Conservation (phyloP, 495 filamentous ascomycete species). For the Neurospora sp. region DNA sequence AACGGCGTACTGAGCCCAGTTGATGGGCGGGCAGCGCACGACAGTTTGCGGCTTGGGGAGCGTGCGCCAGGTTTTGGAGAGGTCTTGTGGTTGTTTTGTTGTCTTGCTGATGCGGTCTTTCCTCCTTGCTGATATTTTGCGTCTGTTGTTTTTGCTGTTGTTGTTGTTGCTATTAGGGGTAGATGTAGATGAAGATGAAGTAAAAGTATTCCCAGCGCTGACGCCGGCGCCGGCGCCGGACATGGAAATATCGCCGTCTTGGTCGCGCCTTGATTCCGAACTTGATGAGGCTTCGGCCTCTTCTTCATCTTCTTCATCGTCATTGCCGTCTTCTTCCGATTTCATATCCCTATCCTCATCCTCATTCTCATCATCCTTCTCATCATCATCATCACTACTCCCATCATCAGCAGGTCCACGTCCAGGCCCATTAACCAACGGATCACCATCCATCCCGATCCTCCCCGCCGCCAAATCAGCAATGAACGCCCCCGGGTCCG, state of each 20-base stretch:
- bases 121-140: slow-evolving; percentile 8
- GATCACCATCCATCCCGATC: slow-evolving; percentile 27
- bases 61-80: slow-evolving; percentile 21
- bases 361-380: slow-evolving; percentile 22
- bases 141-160: not conserved
- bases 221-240: not conserved
- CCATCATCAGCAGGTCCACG: not conserved
- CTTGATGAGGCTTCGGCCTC: not conserved
- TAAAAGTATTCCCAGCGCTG: not conserved
- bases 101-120: not conserved
- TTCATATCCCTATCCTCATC: slow-evolving; percentile 26
- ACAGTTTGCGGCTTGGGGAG: slow-evolving; percentile 75
- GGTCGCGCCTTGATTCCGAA: not conserved
- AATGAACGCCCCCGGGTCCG: slow-evolving; percentile 59
- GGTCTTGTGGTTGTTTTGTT: not conserved
- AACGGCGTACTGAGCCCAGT: slow-evolving; percentile 84
- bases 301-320: slow-evolving; percentile 8
- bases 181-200: not conserved
- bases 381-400: slow-evolving; percentile 22
- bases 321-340: slow-evolving; percentile 5
- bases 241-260: not conserved
- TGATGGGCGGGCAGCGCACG: slow-evolving; percentile 73
- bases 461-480: slow-evolving; percentile 49
- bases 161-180: not conserved
- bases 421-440: slow-evolving; percentile 5